phyloP scores from a whole-genome alignment of 2,329 filamentous ascomycete genomes.

The Apiospora rasikravindrae region DNA sequence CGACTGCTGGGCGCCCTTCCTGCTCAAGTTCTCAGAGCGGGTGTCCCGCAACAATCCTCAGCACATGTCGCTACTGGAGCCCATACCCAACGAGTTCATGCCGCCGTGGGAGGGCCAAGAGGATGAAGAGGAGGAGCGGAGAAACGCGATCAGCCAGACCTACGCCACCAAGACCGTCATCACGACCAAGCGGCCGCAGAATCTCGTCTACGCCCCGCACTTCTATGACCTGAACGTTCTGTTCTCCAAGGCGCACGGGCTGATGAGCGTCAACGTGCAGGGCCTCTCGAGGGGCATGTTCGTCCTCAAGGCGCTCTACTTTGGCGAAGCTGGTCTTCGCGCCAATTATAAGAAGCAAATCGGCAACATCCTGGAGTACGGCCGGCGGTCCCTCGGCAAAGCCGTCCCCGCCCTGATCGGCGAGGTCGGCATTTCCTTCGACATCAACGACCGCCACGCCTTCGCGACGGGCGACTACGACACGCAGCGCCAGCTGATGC shows the following conservation, averaged over 20 bases:
- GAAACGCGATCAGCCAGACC: constrained; percentile 23
- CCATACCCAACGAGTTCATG: constrained; percentile 48
- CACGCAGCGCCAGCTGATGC: constrained; percentile 45
- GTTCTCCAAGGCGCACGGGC: constrained; percentile 42
- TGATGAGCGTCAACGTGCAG: constrained; percentile 48
- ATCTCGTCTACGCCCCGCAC: constrained; percentile 48
- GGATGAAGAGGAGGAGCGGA: background rate
- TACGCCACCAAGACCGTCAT: constrained; percentile 39
- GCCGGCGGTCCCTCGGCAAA: constrained; percentile 38
- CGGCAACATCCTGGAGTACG: constrained; percentile 41
- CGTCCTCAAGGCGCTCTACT: constrained; percentile 46
- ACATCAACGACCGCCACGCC: constrained; percentile 44
- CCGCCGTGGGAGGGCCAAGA: constrained; percentile 41
- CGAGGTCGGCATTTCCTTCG: constrained; percentile 47
- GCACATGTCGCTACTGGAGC: constrained; percentile 45
- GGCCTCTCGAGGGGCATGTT: constrained; percentile 47
- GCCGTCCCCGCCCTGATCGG: constrained; percentile 44
- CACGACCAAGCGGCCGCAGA: constrained; percentile 34
- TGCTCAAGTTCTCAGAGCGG: constrained; percentile 42
- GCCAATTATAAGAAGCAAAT: constrained; percentile 47
- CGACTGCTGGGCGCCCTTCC: constrained; percentile 48
- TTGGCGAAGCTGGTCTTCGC: constrained; percentile 42
- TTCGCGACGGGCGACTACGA: constrained; percentile 46
- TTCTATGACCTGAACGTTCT: constrained; percentile 50
- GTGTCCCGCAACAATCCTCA: constrained; percentile 37